Conservation (phyloP, 2,329 filamentous ascomycete genomes). For the Dothistroma pini region DNA sequence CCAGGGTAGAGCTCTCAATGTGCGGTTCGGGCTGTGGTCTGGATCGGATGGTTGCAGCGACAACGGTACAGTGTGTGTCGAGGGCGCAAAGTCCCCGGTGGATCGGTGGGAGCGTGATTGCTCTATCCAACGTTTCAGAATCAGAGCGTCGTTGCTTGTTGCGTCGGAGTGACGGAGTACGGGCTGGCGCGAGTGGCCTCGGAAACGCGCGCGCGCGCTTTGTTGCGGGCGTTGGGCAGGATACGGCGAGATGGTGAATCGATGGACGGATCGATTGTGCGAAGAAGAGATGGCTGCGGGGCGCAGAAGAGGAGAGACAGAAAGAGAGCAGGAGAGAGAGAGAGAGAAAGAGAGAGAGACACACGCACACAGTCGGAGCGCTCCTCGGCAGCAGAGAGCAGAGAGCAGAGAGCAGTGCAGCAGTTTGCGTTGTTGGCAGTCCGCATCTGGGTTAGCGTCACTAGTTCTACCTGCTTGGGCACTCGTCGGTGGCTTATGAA, state of each 20-base stretch:
- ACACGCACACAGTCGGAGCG: not conserved
- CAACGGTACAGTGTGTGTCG: not conserved
- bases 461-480: not conserved
- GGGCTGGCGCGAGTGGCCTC: not conserved
- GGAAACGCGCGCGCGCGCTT: not conserved
- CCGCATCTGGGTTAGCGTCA: not conserved
- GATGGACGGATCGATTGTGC: not conserved
- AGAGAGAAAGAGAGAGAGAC: not conserved
- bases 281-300: not conserved
- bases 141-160: constrained; percentile 2
- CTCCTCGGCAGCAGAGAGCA: not conserved
- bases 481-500: not conserved
- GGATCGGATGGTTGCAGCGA: constrained; percentile 1
- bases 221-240: not conserved
- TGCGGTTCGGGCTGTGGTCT: not conserved
- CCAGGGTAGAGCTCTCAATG: not conserved
- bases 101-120: not conserved
- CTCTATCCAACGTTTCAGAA: not conserved
- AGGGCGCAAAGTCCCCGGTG: not conserved
- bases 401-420: not conserved
- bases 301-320: not conserved
- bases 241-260: not conserved
- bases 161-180: constrained; percentile 1
- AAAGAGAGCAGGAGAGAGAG: not conserved
- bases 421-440: not conserved